Evolutionary conservation across 163 green algal genomes (phyloP).

Genomic region (Chlorella variabilis): DNA sequence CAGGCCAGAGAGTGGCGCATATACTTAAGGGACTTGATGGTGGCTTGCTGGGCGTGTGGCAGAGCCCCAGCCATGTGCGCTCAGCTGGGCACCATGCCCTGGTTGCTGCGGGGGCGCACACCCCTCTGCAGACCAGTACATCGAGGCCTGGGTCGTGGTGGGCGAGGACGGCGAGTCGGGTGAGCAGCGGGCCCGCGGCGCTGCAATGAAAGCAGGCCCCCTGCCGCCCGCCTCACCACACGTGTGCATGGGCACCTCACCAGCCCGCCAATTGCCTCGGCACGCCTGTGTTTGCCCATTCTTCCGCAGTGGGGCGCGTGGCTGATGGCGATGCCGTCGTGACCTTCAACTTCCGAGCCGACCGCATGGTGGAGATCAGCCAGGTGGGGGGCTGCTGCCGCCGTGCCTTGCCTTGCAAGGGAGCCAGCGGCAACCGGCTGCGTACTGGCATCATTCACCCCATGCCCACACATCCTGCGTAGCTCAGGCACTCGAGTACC

Average conservation of each 20-base stretch:
- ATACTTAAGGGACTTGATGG: background rate
- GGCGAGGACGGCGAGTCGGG: slow-evolving; percentile 74
- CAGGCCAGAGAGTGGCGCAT: background rate
- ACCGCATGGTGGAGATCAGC: slow-evolving; percentile 94
- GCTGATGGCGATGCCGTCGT: slow-evolving; percentile 84
- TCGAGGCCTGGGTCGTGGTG: slow-evolving; percentile 88
- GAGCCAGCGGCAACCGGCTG: no score
- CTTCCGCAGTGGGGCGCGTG: slow-evolving; percentile 17
- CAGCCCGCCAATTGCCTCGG: no score
- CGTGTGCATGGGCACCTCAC: no score
- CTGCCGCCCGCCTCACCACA: no score
- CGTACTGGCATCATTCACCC: background rate
- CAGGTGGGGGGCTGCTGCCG: slow-evolving; percentile 47
- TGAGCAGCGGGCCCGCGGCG: background rate
- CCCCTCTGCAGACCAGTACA: slow-evolving; percentile 73
- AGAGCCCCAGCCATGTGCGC: background rate
- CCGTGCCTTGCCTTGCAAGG: no score
- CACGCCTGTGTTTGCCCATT: background rate
- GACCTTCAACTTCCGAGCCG: slow-evolving; percentile 95
- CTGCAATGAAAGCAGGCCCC: no score
- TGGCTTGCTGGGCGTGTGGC: background rate
- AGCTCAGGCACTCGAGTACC: slow-evolving; percentile 88
- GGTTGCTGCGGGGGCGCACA: background rate
- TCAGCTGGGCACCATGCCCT: background rate
- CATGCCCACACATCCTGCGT: no score